phyloP scores from a whole-genome alignment of 2,329 filamentous ascomycete species.

The Penicillium sp. region DNA sequence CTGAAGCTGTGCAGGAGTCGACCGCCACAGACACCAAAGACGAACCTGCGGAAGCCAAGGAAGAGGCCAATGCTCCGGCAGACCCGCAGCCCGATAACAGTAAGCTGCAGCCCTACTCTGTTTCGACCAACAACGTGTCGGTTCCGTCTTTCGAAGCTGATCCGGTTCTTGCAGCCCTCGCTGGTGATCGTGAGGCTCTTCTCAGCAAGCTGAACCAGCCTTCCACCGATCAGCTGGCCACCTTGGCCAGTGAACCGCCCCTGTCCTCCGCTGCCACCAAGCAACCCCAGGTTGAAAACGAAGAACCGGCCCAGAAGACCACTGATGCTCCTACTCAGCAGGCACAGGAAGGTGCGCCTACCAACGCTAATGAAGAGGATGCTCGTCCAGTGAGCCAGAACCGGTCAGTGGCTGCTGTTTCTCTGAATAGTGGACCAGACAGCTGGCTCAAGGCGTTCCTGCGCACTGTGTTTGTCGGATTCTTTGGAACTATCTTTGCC shows the following conservation, averaged over 20 bases:
- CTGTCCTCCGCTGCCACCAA: slow-evolving; percentile 72
- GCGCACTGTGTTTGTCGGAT: slow-evolving; percentile 41
- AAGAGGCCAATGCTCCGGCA: slow-evolving; percentile 13
- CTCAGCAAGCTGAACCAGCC: slow-evolving; percentile 32
- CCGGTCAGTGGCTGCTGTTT: slow-evolving; percentile 41
- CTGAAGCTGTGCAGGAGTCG: slow-evolving; percentile 8
- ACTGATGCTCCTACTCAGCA: slow-evolving; percentile 12
- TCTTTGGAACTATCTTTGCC: slow-evolving; percentile 41
- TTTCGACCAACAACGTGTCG: slow-evolving; percentile 20
- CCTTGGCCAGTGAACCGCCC: slow-evolving; percentile 90
- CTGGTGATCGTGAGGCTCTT: slow-evolving; percentile 34
- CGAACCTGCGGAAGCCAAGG: slow-evolving; percentile 11
- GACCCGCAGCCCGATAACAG: slow-evolving; percentile 21
- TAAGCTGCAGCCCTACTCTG: slow-evolving; percentile 20
- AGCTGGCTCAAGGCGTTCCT: slow-evolving; percentile 43
- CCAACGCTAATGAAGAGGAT: slow-evolving; percentile 24
- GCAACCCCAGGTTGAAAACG: slow-evolving; percentile 10
- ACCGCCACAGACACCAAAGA: slow-evolving; percentile 1
- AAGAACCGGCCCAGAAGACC: slow-evolving; percentile 14
- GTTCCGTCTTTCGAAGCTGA: slow-evolving; percentile 34
- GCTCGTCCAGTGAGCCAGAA: slow-evolving; percentile 36
- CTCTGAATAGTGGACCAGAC: slow-evolving; percentile 37
- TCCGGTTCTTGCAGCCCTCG: slow-evolving; percentile 30
- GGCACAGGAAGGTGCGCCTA: slow-evolving; percentile 8
- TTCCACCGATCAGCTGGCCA: slow-evolving; percentile 29